Base-by-base conservation (phyloP, 2,329 filamentous ascomycete genomes). In the Fusarium sp. region DNA sequence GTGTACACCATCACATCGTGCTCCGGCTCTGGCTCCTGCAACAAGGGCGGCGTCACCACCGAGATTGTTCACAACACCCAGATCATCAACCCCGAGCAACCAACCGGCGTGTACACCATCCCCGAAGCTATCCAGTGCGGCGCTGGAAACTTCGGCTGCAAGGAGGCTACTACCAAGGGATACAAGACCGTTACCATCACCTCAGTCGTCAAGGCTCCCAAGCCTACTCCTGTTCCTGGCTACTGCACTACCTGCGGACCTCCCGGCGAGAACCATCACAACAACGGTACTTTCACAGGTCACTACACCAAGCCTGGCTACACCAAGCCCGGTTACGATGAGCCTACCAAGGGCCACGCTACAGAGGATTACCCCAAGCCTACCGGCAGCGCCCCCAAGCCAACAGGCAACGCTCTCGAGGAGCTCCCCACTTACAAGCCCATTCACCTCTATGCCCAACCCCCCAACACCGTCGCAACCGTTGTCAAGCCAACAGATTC, bases 1-100 rank as follows among this genome's bases (percentile, higher is more conserved):
- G 82, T 87, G 77, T 81, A 86, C 75, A 90, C 87, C 78, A 81
- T 89, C 81, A 89, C 86, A 76, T 85, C 84, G 41, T 90, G 88
- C 83, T 83, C 82, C 48, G 84, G 87, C 50, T 83, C 84, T 59
- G 87, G 59, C 17, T 49, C 71, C 17, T 78, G 76, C 63, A 40
- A 46, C 63, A 72, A 73, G 60, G 68, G 61, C 27, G 60, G 64
- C 14, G 50, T 73, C 23, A 71, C 66, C 4, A 75, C 78, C 14
- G 70, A 78, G 57, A 64, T 77, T 11, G 33, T 78, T 15, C 70
- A 71, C 14, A 63, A 68, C 10, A 78, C 76, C 0, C 73, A 73
- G 15, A 57, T 67, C 11, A 50, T 73, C 5, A 69, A 68, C 49
- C 67, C 75, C 17, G 65, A 80, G 54, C 71, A 80, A 32, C 72